Conservation (phyloP, 208 protist genomes). For the Tritrichomonas foetus region DNA sequence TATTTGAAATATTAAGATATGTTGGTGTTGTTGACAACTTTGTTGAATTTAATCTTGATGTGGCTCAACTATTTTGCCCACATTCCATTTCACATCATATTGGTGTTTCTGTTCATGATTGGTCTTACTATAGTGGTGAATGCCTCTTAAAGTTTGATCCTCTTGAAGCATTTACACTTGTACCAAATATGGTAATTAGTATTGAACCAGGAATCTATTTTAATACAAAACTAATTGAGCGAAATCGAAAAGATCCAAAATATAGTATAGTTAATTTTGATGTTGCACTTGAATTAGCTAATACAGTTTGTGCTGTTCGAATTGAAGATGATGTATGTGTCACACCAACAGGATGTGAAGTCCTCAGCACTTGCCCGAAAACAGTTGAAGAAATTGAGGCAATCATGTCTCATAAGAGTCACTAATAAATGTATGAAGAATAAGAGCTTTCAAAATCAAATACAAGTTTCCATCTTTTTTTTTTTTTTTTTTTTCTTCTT, state of each 20-base stretch:
- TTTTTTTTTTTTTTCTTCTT: too few species aligned
- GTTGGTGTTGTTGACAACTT: neutral
- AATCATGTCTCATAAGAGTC: neutral
- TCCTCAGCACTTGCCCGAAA: neutral
- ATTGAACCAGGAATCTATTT: slow-evolving; percentile 39
- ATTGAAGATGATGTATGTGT: slow-evolving; percentile 34
- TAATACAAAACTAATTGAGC: neutral
- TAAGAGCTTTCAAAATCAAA: too few species aligned
- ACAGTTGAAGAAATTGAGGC: neutral
- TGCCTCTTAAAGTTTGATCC: neutral
- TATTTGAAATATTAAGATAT: neutral
- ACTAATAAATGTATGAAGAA: too few species aligned
- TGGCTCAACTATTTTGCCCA: neutral
- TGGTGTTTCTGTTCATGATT: neutral
- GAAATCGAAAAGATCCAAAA: neutral
- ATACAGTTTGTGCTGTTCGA: neutral
- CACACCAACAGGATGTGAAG: neutral
- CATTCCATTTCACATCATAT: neutral
- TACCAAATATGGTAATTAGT: neutral
- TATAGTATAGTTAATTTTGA: neutral
- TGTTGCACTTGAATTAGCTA: neutral
- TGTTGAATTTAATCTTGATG: neutral
- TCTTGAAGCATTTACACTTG: neutral
- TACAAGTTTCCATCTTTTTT: too few species aligned
- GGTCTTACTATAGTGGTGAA: neutral